Base-by-base conservation (phyloP, 331 rosid genomes). In the Quercus tomentella region DNA sequence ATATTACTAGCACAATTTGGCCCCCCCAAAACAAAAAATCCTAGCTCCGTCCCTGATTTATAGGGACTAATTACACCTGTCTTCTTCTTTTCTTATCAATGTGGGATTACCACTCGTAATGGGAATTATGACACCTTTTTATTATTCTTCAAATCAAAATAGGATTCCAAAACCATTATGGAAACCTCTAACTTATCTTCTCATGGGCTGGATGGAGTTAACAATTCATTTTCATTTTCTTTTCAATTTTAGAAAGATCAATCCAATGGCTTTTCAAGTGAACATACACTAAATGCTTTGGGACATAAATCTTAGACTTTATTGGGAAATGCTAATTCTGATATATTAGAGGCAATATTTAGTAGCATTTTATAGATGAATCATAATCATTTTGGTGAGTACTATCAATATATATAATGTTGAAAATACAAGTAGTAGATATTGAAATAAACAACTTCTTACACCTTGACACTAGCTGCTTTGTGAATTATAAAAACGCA, bases 401-500 rank as follows among this genome's bases (percentile, higher is more conserved):
- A 21, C 35, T 26, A 49, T 22, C 71, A 74, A 66, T 80, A 58
- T 66, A 23, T 58, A 5, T 77, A 41, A 61, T 66, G 69, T 58
- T 56, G 35, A 18, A 15, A 49, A 56, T 26, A 12, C 18, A 15
- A 14, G 67, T 18, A 22, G 5, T 61, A 4, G 62, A 14, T 62
- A 35, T 70, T 30, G 11, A 33, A 67, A 35, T 33, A 33, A 67
- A 52, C 57, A 14, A 28, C 37, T 28, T 41, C 23, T 62, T 22
- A 21, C 30, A 73, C 17, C 33, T 12, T 56, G 51, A 37, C 45
- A 22, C 7, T 49, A 56, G 51, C 80, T 75, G 63, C 68, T 28
- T 54, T 25, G n/a, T 52, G 26, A 7, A 63, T 62, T 74, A 8
- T 65, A 65, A 41, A 63, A 84, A 70, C 37, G 60, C 81, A 79